Evolutionary conservation across 257 asterid species (phyloP), one percentile per base, ranked within the genome.

Genomic region (Nicotiana tomentosiformis): DNA sequence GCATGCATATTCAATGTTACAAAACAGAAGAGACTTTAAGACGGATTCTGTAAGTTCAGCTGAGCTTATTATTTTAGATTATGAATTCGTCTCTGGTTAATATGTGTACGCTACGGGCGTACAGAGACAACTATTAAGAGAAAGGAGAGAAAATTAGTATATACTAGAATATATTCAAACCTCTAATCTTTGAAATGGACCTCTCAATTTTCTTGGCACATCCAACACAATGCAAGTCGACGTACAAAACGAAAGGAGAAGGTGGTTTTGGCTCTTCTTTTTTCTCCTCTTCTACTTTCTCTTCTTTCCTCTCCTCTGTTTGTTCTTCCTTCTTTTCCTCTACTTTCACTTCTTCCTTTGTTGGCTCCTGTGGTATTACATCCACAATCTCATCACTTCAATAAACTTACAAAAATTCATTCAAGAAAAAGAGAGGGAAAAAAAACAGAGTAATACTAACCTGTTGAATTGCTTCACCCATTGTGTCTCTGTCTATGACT

Each of bases 201-300:
- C 94, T 89, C 85, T 92, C 91, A 67, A 95, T 92, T 86, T 93
- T 93, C 90, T 92, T 93, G 0, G 97, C 98, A 86, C 98, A 95
- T 51, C 98, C 98, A 67, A 88, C 86, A 83, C 98, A 95, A 80
- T 95, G 98, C 87, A 95, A 88, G 81, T 93, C 98, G 53, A 93
- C 88, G 35, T 69, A 91, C 88, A 95, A 85, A 37, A 95, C 94
- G 53, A 91, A 84, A n/a, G 97, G 97, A 0, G 86, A 57, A 6
- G 92, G 94, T 39, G 93, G 93, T 66, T 92, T 91, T 0, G 97
- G 83, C 60, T 89, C 94, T 85, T 87, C 90, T 66, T 89, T 82
- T 61, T 86, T 82, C 84, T 83, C 82, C 61, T 89, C 89, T 37
- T 84, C 92, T 80, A 15, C 49, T n/a, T 86, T 78, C 32, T 89